Conservation (phyloP, 768 basidiomycete genomes). For the Psilocybe tampanensis region DNA sequence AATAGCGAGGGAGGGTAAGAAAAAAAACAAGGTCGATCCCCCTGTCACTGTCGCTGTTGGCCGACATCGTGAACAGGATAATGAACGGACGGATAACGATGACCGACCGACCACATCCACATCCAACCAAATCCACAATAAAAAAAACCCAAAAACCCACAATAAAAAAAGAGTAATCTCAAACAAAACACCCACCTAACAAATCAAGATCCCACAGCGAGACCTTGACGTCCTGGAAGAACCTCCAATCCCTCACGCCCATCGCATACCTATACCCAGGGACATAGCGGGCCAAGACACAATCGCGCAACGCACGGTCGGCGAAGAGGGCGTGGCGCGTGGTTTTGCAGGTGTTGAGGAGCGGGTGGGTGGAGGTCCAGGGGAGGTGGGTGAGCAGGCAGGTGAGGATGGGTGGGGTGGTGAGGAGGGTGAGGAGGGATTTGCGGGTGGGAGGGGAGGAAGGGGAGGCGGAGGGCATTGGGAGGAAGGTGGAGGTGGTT, state of each 20-base stretch:
- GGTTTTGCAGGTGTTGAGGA: constrained; percentile 39
- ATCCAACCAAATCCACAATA: no score
- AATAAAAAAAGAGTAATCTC: no score
- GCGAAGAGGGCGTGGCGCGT: constrained; percentile 31
- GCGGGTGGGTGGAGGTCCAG: constrained; percentile 41
- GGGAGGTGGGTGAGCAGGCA: constrained; percentile 32
- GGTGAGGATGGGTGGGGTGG: constrained; percentile 24
- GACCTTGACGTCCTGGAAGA: constrained; percentile 50
- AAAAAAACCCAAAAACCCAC: no score
- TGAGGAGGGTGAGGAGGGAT: constrained; percentile 18
- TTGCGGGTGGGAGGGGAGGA: background rate
- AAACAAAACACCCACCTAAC: constrained; percentile 35
- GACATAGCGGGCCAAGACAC: constrained; percentile 52
- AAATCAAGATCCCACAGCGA: constrained; percentile 62
- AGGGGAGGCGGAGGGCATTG: constrained; percentile 14
- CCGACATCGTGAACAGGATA: no score
- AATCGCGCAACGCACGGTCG: constrained; percentile 31
- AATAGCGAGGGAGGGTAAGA: no score
- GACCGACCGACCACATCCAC: no score
- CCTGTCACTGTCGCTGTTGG: no score
- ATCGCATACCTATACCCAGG: constrained; percentile 56
- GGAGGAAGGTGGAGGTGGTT: constrained; percentile 10
- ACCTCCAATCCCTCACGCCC: constrained; percentile 38
- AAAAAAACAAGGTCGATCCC: no score
- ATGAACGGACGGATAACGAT: no score